Evolutionary conservation across 495 filamentous ascomycete species (phyloP), one percentile per base, ranked within the genome.

Genomic region (Penicillium mononematosum): DNA sequence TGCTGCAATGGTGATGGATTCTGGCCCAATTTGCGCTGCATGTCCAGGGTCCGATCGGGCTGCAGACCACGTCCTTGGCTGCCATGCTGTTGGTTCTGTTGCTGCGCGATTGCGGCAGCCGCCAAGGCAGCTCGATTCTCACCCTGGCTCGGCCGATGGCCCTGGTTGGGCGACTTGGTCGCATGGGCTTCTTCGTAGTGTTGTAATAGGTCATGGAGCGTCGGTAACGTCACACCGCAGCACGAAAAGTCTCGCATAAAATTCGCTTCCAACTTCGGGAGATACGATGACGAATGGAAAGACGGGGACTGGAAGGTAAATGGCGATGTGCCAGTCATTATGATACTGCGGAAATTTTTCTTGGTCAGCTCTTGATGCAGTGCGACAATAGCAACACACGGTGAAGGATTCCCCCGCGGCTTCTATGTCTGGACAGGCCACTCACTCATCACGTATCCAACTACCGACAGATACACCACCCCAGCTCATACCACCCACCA

Each of bases 371-470:
- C 64, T 55, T 19, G 47, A 60, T 56, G 66, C 55, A 34, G 66
- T 69, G 64, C 55, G 50, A 64, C 59, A 53, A 56, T 31, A 38
- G 50, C 50, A 50, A 56, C 54, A 56, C 56, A 61, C 63, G 53
- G 52, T 36, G 24, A 17, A 17, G 38, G 16, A 38, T 56, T 55
- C 24, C 38, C 52, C 36, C 20, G 36, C 39, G 20, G 42, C 44
- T 55, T 44, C 17, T 32, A 16, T 12, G 25, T 58, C 51, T n/a
- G 39, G 55, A 19, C 16, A 44, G 42, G 50, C 53, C 43, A 92
- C 93, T 85, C 84, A 98, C 94, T 98, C 94, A 78, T 98, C 94
- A 65, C 90, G 84, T 72, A 98, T 92, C 81, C 92, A 98, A 70
- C 93, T 97, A 53, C 92, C 92, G 57, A 98, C 89, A 42, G 94